A percentile compares a stretch with the other conserved stretches of the same genome.
Evolutionary conservation across 2,329 filamentous ascomycete genomes (phyloP).

Genomic region (Claviceps lovelessii): DNA sequence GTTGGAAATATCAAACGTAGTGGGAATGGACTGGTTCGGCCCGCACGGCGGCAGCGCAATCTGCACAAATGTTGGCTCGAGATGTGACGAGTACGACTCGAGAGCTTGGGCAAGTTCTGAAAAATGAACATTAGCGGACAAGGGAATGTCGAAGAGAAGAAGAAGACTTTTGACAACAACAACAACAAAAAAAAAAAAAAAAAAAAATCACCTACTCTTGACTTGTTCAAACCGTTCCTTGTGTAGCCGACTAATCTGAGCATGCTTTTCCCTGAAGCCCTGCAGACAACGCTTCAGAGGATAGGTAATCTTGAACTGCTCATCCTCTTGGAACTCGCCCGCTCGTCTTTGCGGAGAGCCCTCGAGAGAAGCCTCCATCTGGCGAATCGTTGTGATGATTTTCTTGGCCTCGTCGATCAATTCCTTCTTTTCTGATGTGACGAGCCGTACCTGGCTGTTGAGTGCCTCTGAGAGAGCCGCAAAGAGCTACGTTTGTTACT

Average conservation of each 20-base stretch:
- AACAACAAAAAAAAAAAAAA: background rate
- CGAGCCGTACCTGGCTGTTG: constrained; percentile 73
- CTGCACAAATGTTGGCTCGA: constrained; percentile 76
- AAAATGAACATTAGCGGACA: too few species aligned
- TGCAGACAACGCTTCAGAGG: constrained; percentile 71
- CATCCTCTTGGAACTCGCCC: constrained; percentile 50
- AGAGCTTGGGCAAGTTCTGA: constrained; percentile 83
- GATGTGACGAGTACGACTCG: constrained; percentile 89
- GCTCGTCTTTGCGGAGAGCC: constrained; percentile 45
- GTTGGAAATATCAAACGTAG: constrained; percentile 83
- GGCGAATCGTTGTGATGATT: constrained; percentile 71
- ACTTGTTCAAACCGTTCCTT: constrained; percentile 90
- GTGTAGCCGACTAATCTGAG: constrained; percentile 65
- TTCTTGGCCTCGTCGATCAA: constrained; percentile 80
- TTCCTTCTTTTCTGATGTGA: constrained; percentile 77
- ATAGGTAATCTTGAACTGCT: constrained; percentile 63
- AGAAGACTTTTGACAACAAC: too few species aligned
- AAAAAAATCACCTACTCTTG: constrained; percentile 50
- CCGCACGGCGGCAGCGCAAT: constrained; percentile 73
- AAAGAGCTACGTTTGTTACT: constrained; percentile 51
- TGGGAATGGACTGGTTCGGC: constrained; percentile 59
- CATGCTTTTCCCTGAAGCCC: constrained; percentile 72
- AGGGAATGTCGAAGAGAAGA: too few species aligned
- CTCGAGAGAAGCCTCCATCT: constrained; percentile 86
- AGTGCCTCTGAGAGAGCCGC: constrained; percentile 80